Conservation (phyloP, 345 rosid genomes). For the Corchorus olitorius region DNA sequence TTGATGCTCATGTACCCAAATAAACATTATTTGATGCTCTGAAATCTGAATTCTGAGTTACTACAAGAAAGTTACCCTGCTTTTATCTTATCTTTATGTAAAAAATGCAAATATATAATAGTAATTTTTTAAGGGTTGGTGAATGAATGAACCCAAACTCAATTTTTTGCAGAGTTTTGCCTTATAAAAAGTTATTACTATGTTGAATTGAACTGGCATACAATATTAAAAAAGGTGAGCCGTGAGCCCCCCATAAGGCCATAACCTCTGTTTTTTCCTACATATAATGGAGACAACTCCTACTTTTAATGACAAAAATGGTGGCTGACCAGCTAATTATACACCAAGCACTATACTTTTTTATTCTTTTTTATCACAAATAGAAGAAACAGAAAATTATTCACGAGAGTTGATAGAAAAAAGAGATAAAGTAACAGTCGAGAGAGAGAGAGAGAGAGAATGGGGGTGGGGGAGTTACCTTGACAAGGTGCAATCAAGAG, state of each 20-base stretch:
- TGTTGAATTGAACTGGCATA: not conserved
- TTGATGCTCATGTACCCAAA: no score
- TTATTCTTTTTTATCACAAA: not conserved
- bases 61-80: no score
- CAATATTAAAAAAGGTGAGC: not conserved
- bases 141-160: no score
- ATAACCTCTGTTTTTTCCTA: not conserved
- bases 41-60: no score
- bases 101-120: no score
- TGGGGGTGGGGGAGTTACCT: constrained; percentile 36
- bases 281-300: not conserved
- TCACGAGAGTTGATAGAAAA: not conserved
- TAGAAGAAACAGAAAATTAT: not conserved
- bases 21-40: no score
- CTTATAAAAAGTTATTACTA: no score
- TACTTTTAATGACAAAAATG: constrained; percentile 2
- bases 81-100: no score
- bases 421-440: not conserved
- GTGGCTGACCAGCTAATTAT: not conserved
- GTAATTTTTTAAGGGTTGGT: no score
- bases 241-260: not conserved
- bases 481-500: constrained; percentile 53
- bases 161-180: no score
- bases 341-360: not conserved
- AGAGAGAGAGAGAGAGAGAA: not conserved